Evolutionary conservation across 129 eudicot species (phyloP).

Genomic region (Calendula officinalis): DNA sequence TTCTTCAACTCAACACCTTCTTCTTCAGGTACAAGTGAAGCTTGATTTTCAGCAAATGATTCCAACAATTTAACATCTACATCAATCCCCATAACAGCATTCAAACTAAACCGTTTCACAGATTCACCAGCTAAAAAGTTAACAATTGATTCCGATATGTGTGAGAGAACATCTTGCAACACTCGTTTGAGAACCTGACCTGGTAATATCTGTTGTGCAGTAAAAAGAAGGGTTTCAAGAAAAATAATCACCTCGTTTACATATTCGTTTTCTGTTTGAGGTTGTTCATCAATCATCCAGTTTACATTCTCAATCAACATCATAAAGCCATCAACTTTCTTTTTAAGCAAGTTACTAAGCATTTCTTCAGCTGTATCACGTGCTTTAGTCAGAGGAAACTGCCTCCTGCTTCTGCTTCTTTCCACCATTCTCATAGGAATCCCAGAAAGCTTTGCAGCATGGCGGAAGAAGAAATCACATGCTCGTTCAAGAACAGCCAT

Average conservation of each 20-base stretch:
- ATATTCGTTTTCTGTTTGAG: conserved; percentile 83
- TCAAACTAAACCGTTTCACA: conserved; percentile 77
- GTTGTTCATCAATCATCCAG: conserved; percentile 92
- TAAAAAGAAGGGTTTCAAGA: conserved; percentile 86
- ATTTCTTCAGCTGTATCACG: conserved; percentile 95
- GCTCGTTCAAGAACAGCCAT: conserved; percentile 97
- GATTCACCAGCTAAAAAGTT: conserved; percentile 78
- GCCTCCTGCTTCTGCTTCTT: conserved; percentile 77
- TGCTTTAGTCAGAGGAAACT: conserved; percentile 78
- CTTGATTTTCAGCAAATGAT: conserved; percentile 92
- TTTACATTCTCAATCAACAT: conserved; percentile 83
- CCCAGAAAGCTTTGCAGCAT: conserved; percentile 97
- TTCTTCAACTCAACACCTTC: conserved; percentile 66
- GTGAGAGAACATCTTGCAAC: conserved; percentile 81
- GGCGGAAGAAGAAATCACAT: conserved; percentile 92
- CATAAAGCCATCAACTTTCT: conserved; percentile 92
- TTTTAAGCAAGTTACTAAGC: conserved; percentile 86
- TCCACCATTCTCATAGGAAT: conserved; percentile 87
- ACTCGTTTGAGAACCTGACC: conserved; percentile 81
- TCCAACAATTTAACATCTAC: conserved; percentile 75
- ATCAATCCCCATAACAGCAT: conserved; percentile 92
- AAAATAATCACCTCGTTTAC: conserved; percentile 91
- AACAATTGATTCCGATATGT: conserved; percentile 77
- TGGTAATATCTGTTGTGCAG: conserved; percentile 93
- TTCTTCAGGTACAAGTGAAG: conserved; percentile 63